Conservation (phyloP, 768 basidiomycete species). For the Mycena galericulata region DNA sequence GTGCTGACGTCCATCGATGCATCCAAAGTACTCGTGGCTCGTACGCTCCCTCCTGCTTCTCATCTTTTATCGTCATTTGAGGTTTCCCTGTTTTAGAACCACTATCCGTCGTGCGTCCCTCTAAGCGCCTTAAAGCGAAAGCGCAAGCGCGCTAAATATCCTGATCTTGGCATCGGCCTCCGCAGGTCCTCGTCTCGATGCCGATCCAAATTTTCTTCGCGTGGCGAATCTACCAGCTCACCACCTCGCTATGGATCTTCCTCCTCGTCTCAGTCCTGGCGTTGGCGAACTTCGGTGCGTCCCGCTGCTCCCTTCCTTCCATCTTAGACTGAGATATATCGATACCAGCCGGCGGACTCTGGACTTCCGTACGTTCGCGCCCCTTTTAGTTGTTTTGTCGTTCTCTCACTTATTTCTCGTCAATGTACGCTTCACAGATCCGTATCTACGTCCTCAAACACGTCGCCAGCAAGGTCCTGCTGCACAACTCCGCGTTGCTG, state of each 20-base stretch:
- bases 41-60: too few species aligned
- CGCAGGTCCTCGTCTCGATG: constrained; percentile 55
- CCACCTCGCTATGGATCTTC: constrained; percentile 49
- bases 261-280: constrained; percentile 46
- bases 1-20: too few species aligned
- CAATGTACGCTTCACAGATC: not conserved
- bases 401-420: not conserved
- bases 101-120: too few species aligned
- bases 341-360: constrained; percentile 52
- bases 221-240: constrained; percentile 51
- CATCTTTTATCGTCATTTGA: too few species aligned
- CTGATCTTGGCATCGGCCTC: not conserved
- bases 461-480: constrained; percentile 49
- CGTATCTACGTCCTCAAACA: constrained; percentile 48
- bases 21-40: too few species aligned
- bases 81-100: too few species aligned
- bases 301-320: not conserved
- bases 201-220: constrained; percentile 61
- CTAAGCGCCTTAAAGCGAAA: too few species aligned
- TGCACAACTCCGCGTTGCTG: constrained; percentile 47
- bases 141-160: too few species aligned
- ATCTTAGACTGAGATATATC: not conserved
- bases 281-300: constrained; percentile 50
- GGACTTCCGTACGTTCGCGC: constrained; percentile 40
- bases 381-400: not conserved